Evolutionary conservation across 306 rosid genomes (phyloP), one percentile per base, ranked within the genome.

Genomic region (Albizia julibrissin): DNA sequence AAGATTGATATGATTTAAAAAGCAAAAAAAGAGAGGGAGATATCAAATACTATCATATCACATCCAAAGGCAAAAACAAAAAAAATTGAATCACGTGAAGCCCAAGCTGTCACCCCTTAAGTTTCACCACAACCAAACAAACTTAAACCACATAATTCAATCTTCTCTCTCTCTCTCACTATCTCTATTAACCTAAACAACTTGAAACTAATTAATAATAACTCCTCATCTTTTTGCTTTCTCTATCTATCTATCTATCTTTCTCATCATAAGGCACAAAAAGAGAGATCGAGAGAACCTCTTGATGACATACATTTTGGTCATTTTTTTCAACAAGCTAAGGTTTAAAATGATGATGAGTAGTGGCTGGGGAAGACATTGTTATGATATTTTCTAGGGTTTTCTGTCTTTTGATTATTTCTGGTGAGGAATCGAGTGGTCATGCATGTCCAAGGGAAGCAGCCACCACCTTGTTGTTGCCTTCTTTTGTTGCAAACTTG

Each of bases 391-490:
- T 69, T 89, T 90, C n/a, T 87, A 82, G 84, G 89, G 91, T 78
- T 58, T 5, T 24, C 85, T 85, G 84, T 89, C 56, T 86, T 88
- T 24, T 52, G 24, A 52, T 50, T 26, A 56, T 88, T 88, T 88
- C 88, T 87, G 59, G 80, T 87, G 59, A 80, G 87, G 74, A 83
- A 86, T 81, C 76, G 79, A 13, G 37, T 91, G 81, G 81, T 93
- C 89, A 95, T 92, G 98, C 99, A 95, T 67, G 94, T 92, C 99
- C 99, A 95, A 67, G 94, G 83, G 79, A 95, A 89, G 88, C 99
- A 95, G 33, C 99, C 96, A 31, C 86, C 83, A 37, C 13, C 46
- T 3, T 43, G 46, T 84, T 42, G 58, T 21, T 54, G 62, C 62
- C 0, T 42, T 4, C 84, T 90, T 73, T 89, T 86, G 74, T 74